Evolutionary conservation across 1,139 yeast species (phyloP), one percentile per base, ranked within the genome.

Genomic region (Kodamaea arcana): DNA sequence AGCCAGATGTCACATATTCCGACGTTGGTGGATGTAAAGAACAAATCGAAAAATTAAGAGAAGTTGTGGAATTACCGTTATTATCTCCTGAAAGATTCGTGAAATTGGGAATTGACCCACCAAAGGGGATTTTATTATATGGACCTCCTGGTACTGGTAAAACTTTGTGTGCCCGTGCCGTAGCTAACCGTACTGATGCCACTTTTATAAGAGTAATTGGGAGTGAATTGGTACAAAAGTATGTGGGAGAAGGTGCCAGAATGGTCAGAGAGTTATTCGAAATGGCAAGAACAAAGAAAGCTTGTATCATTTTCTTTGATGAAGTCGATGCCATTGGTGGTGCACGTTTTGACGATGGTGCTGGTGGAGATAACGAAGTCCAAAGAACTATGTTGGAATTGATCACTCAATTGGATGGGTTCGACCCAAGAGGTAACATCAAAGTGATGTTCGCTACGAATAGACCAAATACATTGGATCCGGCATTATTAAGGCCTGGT

Each of bases 91-190:
- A 92, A 62, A 75, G 98, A 54, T 92, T 92, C 61, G 97, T 90
- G 41, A 87, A 85, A 51, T 74, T 92, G 44, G 98, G 98, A 39
- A 92, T 92, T 56, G 98, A 92, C 59, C 98, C 98, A 31, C 98
- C 98, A 39, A 92, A 92, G 67, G 98, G 98, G 55, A 88, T 92
- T 46, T 69, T 92, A 50, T 70, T 92, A 36, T 92, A 92, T 58
- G 98, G 98, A 0, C 98, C 98, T 13, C 98, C 98, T 32, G 98
- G 98, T 51, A 92, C 98, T 1, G 98, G 98, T 60, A 92, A 92
- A 60, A 92, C 98, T 0, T 69, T 92, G 40, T 92, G 97, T 70
- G 98, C 98, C 0, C 77, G 98, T 56, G 98, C 98, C 1, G 98
- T 92, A 17, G 98, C 98, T 34, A 92, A 92, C 61, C 80, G 98